These are phyloP conservation scores for Yamadazyma blattariae DNA, from an alignment of 1,139 yeast genomes.

Conservation along the genomic window DNA sequence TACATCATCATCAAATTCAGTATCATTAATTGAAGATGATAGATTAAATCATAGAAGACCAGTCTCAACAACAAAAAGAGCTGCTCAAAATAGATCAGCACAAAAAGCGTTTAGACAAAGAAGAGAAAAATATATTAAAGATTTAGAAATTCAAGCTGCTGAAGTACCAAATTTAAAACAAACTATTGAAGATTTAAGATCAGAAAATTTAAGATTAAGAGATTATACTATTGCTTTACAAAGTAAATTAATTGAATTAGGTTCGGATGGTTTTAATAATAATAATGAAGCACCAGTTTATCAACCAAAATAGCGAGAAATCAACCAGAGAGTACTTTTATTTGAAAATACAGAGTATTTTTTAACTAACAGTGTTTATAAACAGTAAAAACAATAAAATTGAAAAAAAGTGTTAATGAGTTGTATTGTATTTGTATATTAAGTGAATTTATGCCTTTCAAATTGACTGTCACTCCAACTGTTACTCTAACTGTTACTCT, in stretches of 20 bases:
- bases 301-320: not conserved
- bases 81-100: conserved; percentile 85
- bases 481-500: too few species aligned
- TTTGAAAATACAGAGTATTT: too few species aligned
- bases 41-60: conserved; percentile 24
- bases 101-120: conserved; percentile 85
- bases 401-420: too few species aligned
- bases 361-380: too few species aligned
- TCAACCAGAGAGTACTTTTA: too few species aligned
- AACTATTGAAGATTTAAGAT: conserved; percentile 59
- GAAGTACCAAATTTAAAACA: conserved; percentile 59
- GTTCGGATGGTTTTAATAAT: conserved; percentile 13
- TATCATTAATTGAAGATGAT: conserved; percentile 1
- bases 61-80: conserved; percentile 69
- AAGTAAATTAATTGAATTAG: conserved; percentile 55
- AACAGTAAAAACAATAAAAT: too few species aligned
- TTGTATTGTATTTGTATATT: too few species aligned
- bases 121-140: conserved; percentile 74
- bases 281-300: not conserved
- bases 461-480: too few species aligned
- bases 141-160: conserved; percentile 66
- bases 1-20: not conserved
- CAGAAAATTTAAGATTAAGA: conserved; percentile 69
- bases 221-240: conserved; percentile 72
- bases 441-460: too few species aligned